A percentile compares a stretch with the other conserved stretches of the same genome.
phyloP scores from a whole-genome alignment of 2,329 filamentous ascomycete genomes.

The Claviceps pazoutovae region DNA sequence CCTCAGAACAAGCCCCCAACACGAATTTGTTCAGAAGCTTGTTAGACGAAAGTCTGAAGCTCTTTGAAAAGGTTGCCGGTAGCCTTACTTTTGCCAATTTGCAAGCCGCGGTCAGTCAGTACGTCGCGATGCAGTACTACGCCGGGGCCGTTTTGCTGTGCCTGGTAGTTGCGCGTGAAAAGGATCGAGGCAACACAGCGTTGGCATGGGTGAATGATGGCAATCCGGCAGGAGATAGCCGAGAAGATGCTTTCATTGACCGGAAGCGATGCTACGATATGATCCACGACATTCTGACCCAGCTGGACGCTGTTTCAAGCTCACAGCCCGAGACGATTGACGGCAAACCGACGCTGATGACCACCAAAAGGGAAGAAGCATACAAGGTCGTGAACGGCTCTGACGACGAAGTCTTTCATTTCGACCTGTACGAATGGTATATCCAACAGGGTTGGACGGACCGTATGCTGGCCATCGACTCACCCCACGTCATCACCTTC shows the following conservation, averaged over 20 bases:
- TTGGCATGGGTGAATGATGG: slow-evolving; percentile 79
- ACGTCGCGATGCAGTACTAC: slow-evolving; percentile 73
- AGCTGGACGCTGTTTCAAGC: slow-evolving; percentile 59
- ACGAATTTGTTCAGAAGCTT: slow-evolving; percentile 64
- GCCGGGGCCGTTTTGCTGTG: slow-evolving; percentile 85
- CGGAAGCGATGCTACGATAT: slow-evolving; percentile 73
- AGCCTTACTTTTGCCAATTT: slow-evolving; percentile 72
- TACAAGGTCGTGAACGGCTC: slow-evolving; percentile 83
- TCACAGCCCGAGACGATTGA: slow-evolving; percentile 61
- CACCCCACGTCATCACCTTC: slow-evolving; percentile 75
- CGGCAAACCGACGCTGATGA: slow-evolving; percentile 60
- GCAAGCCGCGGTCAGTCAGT: slow-evolving; percentile 63
- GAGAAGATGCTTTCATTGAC: slow-evolving; percentile 51
- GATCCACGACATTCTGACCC: slow-evolving; percentile 67
- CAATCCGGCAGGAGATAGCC: slow-evolving; percentile 55
- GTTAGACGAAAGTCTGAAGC: slow-evolving; percentile 73
- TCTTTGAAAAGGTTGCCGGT: slow-evolving; percentile 81
- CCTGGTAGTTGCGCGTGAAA: slow-evolving; percentile 67
- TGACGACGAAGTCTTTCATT: slow-evolving; percentile 87
- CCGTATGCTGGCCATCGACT: slow-evolving; percentile 71
- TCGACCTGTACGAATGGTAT: slow-evolving; percentile 97
- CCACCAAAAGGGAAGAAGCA: slow-evolving; percentile 72
- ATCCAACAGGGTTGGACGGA: slow-evolving; percentile 73
- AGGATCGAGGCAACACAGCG: slow-evolving; percentile 76
- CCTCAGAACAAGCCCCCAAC: slow-evolving; percentile 62